Evolutionary conservation across 495 filamentous ascomycete genomes (phyloP).

Genomic region (Xylaria acuta): DNA sequence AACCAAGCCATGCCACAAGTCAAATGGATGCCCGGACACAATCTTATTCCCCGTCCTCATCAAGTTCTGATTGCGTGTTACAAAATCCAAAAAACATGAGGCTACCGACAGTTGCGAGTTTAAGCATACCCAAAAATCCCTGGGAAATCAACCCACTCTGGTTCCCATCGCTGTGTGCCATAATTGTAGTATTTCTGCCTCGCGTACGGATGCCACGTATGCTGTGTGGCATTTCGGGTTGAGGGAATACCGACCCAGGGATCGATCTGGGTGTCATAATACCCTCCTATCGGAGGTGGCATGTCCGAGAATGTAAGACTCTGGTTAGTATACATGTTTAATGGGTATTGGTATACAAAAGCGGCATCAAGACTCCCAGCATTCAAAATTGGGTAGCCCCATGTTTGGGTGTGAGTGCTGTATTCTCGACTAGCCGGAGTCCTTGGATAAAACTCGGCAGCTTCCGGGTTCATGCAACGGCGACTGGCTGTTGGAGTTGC

Average conservation of each 20-base stretch:
- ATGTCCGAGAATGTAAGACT: background rate
- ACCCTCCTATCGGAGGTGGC: background rate
- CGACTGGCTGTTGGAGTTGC: background rate
- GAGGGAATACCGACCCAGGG: background rate
- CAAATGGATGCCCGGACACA: background rate
- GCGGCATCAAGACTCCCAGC: too few relatives aligned
- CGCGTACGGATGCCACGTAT: background rate
- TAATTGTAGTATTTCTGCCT: background rate
- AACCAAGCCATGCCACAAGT: background rate
- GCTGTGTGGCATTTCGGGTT: background rate
- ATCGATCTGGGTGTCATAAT: background rate
- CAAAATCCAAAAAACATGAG: background rate
- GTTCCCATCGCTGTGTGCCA: background rate
- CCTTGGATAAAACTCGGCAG: background rate
- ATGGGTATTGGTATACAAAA: background rate
- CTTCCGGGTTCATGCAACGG: slow-evolving; percentile 2
- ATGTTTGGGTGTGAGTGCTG: background rate
- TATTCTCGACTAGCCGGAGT: background rate
- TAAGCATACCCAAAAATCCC: background rate
- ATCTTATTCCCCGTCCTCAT: background rate
- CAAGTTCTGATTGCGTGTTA: background rate
- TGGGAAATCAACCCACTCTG: background rate
- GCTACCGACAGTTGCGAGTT: background rate
- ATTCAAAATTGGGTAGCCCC: background rate
- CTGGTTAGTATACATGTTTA: background rate